phyloP scores from a whole-genome alignment of 2,329 filamentous ascomycete genomes.

The Cadophora malorum region DNA sequence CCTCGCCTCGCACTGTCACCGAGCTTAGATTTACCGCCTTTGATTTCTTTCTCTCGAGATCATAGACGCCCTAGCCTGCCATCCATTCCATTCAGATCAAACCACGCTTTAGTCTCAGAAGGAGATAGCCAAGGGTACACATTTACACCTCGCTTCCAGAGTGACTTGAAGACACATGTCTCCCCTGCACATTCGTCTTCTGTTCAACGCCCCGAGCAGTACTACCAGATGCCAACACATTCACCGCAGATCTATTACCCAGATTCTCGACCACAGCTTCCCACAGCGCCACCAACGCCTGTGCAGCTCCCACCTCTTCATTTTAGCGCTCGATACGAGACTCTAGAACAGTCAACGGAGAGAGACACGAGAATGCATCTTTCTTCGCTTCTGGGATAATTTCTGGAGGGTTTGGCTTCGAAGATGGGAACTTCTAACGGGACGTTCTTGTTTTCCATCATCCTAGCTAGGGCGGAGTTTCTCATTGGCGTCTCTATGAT shows the following conservation, averaged over 20 bases:
- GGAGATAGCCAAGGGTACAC: constrained; percentile 35
- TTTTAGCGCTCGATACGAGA: constrained; percentile 25
- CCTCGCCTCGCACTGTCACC: constrained; percentile 48
- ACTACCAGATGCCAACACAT: constrained; percentile 19
- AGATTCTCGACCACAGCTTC: constrained; percentile 32
- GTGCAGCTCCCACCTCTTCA: constrained; percentile 44
- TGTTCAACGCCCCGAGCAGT: constrained; percentile 28
- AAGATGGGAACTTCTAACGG: neutral
- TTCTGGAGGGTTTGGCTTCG: neutral
- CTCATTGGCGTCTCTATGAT: neutral
- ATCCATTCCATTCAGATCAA: constrained; percentile 36
- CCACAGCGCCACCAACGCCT: constrained; percentile 43
- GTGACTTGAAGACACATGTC: constrained; percentile 33
- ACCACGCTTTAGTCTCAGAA: constrained; percentile 38
- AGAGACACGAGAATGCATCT: constrained; percentile 45
- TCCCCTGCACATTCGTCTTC: constrained; percentile 27
- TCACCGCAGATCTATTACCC: constrained; percentile 36
- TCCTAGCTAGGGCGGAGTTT: too few species aligned
- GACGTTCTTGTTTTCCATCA: neutral
- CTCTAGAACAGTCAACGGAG: constrained; percentile 28
- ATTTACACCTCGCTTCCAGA: constrained; percentile 35
- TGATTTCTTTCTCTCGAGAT: constrained; percentile 34
- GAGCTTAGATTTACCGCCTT: constrained; percentile 43
- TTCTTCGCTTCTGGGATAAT: constrained; percentile 39
- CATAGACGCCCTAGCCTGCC: constrained; percentile 43